Percentiles rank a stretch among this genome's conserved stretches.
These are phyloP conservation scores for Peronospora belbahrii DNA, from an alignment of 352 stramenopile species.

Conservation along the genomic window DNA sequence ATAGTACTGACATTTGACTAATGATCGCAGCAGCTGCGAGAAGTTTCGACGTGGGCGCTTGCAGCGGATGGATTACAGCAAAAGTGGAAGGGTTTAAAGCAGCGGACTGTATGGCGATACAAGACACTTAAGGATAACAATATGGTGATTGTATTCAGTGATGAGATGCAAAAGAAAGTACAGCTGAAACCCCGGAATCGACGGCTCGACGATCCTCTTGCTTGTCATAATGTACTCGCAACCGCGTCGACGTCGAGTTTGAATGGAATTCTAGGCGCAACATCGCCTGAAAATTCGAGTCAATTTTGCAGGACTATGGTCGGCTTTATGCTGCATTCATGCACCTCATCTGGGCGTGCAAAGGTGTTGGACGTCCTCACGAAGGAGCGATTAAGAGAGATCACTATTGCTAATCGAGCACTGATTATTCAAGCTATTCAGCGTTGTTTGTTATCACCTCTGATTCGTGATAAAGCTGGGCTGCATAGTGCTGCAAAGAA, in stretches of 20 bases:
- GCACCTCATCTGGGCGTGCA: conserved; percentile 43
- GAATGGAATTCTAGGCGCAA: conserved; percentile 73
- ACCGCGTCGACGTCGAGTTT: conserved; percentile 48
- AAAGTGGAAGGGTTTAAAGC: conserved; percentile 79
- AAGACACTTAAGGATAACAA: conserved; percentile 69
- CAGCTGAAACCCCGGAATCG: conserved; percentile 54
- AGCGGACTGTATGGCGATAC: conserved; percentile 75
- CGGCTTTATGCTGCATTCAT: conserved; percentile 78
- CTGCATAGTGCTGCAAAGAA: conserved; percentile 63
- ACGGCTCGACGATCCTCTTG: conserved; percentile 48
- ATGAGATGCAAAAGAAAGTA: conserved; percentile 66
- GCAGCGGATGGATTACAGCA: conserved; percentile 65
- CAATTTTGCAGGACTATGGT: conserved; percentile 80
- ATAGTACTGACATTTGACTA: too few relatives aligned
- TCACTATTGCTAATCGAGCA: conserved; percentile 67
- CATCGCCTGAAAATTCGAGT: conserved; percentile 61
- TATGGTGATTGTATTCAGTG: conserved; percentile 65
- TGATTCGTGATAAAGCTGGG: conserved; percentile 57
- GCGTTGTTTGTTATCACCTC: conserved; percentile 56
- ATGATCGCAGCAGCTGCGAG: conserved; percentile 17
- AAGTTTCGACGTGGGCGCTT: conserved; percentile 66
- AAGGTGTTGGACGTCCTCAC: conserved; percentile 77
- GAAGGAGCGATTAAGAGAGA: conserved; percentile 50
- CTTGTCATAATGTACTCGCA: conserved; percentile 70
- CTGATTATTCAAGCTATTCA: conserved; percentile 78